phyloP scores from a whole-genome alignment of 2,329 filamentous ascomycete species.

The Cladosporium sp. region DNA sequence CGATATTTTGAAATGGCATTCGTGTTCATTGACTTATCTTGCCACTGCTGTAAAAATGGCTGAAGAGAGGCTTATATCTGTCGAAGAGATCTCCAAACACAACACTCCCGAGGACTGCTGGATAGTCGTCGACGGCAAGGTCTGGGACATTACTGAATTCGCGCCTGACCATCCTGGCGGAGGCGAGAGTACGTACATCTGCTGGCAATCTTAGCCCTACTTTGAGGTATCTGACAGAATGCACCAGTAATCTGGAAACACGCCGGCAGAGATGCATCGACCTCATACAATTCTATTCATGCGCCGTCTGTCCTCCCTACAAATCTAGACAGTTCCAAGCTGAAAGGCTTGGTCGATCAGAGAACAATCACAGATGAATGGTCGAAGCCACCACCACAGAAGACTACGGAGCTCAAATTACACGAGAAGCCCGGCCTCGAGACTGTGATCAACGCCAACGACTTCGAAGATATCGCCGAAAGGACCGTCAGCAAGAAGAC shows the following conservation, averaged over 20 bases:
- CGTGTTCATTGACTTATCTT: not conserved
- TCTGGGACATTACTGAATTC: slow-evolving; percentile 67
- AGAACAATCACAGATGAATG: slow-evolving; percentile 26
- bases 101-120: slow-evolving; percentile 43
- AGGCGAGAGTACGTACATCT: slow-evolving; percentile 39
- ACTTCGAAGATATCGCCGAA: slow-evolving; percentile 41
- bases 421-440: slow-evolving; percentile 43
- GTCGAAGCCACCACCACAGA: slow-evolving; percentile 27
- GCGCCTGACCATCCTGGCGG: slow-evolving; percentile 59
- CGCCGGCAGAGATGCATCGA: slow-evolving; percentile 53
- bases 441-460: slow-evolving; percentile 45
- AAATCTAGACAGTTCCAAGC: slow-evolving; percentile 41
- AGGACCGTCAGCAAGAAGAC: slow-evolving; percentile 35
- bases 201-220: not conserved
- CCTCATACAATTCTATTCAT: slow-evolving; percentile 51
- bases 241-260: slow-evolving; percentile 44
- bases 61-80: not conserved
- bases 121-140: slow-evolving; percentile 64
- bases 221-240: not conserved
- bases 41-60: not conserved
- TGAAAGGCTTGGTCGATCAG: slow-evolving; percentile 33
- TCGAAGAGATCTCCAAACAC: slow-evolving; percentile 28
- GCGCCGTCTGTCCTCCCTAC: slow-evolving; percentile 39
- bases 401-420: slow-evolving; percentile 26
- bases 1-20: not conserved